Conservation (phyloP, 129 eudicot genomes). For the Lactuca sativa region DNA sequence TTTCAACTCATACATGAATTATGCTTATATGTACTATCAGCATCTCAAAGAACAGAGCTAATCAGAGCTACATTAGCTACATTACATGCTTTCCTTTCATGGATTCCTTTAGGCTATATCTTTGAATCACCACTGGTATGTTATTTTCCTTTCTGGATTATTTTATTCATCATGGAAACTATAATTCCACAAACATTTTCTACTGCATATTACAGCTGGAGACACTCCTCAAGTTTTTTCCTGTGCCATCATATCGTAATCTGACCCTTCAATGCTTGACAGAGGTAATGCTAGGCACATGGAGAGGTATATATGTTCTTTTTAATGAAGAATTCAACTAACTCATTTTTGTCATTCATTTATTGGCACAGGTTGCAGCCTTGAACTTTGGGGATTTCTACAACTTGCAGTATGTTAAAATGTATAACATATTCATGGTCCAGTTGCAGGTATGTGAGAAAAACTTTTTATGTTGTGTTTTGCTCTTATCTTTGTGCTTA, state of each 20-base stretch:
- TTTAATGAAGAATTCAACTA: conserved; percentile 2
- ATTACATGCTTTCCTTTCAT: conserved; percentile 96
- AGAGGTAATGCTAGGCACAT: conserved; percentile 50
- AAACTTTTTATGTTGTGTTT: neutral
- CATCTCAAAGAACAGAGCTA: conserved; percentile 95
- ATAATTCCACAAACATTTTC: neutral
- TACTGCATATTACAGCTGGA: conserved; percentile 60
- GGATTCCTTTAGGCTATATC: conserved; percentile 99
- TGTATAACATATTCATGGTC: conserved; percentile 76
- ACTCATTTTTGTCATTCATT: conserved; percentile 13
- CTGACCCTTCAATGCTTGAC: conserved; percentile 92
- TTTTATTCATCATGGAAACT: neutral
- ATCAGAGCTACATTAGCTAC: conserved; percentile 95
- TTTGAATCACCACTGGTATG: conserved; percentile 98
- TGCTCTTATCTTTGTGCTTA: conserved; percentile 16
- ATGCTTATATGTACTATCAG: conserved; percentile 93
- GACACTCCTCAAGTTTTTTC: conserved; percentile 77
- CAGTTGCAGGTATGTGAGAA: conserved; percentile 76
- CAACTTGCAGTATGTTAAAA: conserved; percentile 65
- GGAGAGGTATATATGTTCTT: neutral
- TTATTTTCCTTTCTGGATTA: neutral
- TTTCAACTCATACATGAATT: conserved; percentile 97
- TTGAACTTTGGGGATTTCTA: conserved; percentile 88
- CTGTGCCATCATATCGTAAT: conserved; percentile 77
- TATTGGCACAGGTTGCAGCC: conserved; percentile 76